These are phyloP conservation scores for Psilocybe mexicana DNA, from an alignment of 1,284 basidiomycete species.

Conservation along the genomic window DNA sequence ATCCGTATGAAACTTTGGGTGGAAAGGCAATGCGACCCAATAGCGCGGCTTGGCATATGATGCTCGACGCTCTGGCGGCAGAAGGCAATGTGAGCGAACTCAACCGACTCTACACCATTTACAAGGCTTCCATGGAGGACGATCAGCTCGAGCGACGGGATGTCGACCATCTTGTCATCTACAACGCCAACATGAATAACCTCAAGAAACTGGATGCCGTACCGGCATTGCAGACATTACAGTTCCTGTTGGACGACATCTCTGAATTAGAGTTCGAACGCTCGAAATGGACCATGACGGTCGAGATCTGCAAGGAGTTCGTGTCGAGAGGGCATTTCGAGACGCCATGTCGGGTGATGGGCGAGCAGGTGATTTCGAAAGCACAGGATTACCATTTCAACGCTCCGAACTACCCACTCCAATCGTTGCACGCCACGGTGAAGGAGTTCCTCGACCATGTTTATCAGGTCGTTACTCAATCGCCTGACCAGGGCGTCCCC, in stretches of 20 bases:
- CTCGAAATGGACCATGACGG: constrained; percentile 15
- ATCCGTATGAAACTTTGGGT: constrained; percentile 40
- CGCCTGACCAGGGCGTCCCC: constrained; percentile 9
- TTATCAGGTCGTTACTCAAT: constrained; percentile 7
- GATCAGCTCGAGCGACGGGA: constrained; percentile 38
- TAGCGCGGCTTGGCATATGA: constrained; percentile 47
- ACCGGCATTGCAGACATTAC: constrained; percentile 16
- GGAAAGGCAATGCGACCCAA: constrained; percentile 52
- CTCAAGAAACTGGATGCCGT: constrained; percentile 15
- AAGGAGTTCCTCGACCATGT: constrained; percentile 16
- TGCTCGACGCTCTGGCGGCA: constrained; percentile 55
- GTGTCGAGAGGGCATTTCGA: constrained; percentile 24
- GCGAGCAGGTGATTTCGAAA: constrained; percentile 2
- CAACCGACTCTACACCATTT: constrained; percentile 49
- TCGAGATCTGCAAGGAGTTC: constrained; percentile 26
- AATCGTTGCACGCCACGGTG: constrained; percentile 13
- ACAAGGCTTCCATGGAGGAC: constrained; percentile 33
- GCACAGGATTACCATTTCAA: constrained; percentile 3
- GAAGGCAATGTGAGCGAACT: constrained; percentile 52
- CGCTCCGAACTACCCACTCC: constrained; percentile 1
- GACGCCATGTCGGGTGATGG: constrained; percentile 7
- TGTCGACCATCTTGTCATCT: constrained; percentile 23
- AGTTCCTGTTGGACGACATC: constrained; percentile 19
- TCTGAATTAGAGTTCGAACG: neutral
- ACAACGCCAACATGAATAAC: constrained; percentile 37